Conservation (phyloP, 1,284 basidiomycete genomes). For the Fomitopsis betulina region DNA sequence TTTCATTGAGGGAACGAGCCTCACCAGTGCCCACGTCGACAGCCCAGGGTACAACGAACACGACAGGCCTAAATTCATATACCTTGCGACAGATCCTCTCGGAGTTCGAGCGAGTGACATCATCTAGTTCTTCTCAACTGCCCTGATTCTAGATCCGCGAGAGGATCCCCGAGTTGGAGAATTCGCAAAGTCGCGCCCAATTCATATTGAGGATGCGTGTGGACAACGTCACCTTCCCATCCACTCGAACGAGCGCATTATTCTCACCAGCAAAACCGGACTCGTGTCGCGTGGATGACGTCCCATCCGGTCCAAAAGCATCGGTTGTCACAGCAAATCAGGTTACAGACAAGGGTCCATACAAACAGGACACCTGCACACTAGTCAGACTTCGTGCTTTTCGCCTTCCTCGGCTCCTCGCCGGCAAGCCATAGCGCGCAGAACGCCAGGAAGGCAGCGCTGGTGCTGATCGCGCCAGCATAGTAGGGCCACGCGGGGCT, state of each 20-base stretch:
- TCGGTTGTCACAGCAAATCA: neutral
- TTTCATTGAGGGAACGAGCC: no score
- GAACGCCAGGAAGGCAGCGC: conserved; percentile 81
- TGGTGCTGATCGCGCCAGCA: conserved; percentile 83
- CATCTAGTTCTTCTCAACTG: neutral
- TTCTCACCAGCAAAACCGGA: neutral
- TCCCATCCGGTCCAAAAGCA: neutral
- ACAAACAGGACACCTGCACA: conserved; percentile 2
- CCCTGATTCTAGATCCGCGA: neutral
- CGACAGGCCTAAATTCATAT: neutral
- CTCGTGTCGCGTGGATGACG: neutral
- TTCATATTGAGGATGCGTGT: neutral
- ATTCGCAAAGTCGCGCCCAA: neutral
- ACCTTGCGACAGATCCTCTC: neutral
- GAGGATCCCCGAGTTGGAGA: neutral
- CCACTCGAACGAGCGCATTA: no score
- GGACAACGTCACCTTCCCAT: conserved; percentile 9
- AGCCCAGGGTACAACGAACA: neutral
- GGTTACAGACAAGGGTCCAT: conserved; percentile 20
- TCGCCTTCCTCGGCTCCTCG: conserved; percentile 46
- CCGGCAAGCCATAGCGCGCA: conserved; percentile 81
- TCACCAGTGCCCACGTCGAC: neutral
- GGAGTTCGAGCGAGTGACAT: neutral
- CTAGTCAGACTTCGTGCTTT: conserved; percentile 25
- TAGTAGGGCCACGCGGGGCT: conserved; percentile 96